These are phyloP conservation scores for Trichosporon coremiiforme DNA, from an alignment of 1,284 basidiomycete species.

Conservation along the genomic window DNA sequence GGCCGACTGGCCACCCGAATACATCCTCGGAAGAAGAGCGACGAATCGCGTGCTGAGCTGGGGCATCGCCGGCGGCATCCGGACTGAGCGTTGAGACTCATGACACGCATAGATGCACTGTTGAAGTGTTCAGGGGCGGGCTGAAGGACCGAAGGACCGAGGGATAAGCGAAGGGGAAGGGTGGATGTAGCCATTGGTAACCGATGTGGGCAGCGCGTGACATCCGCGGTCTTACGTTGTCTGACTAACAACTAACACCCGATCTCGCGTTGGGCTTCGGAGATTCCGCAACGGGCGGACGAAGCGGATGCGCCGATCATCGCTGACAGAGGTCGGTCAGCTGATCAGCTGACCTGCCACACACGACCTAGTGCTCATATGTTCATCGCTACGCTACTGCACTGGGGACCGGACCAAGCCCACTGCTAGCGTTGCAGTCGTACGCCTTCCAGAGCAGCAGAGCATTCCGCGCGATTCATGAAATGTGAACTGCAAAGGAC, in stretches of 20 bases:
- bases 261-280: neutral
- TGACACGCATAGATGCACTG: no score
- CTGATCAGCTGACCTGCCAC: neutral
- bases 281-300: neutral
- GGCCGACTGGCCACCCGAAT: neutral
- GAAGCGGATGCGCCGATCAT: neutral
- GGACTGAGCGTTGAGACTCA: neutral
- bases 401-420: no score
- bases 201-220: slow-evolving; percentile 3
- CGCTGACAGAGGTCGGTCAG: neutral
- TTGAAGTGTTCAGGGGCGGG: neutral
- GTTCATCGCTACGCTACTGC: no score
- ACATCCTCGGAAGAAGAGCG: neutral
- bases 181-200: slow-evolving; percentile 7
- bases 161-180: slow-evolving; percentile 7
- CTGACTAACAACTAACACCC: neutral
- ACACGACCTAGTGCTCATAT: no score
- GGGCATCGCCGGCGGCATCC: slow-evolving; percentile 1
- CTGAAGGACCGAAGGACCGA: neutral
- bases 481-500: neutral
- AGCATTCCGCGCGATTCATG: slow-evolving; percentile 5
- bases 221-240: neutral
- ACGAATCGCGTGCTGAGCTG: neutral
- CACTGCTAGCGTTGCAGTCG: no score
- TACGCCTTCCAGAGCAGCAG: no score